Percentiles rank a stretch among this genome's conserved stretches.
These are phyloP conservation scores for Puccinia triticina DNA, from an alignment of 1,284 basidiomycete genomes.

Conservation along the genomic window DNA sequence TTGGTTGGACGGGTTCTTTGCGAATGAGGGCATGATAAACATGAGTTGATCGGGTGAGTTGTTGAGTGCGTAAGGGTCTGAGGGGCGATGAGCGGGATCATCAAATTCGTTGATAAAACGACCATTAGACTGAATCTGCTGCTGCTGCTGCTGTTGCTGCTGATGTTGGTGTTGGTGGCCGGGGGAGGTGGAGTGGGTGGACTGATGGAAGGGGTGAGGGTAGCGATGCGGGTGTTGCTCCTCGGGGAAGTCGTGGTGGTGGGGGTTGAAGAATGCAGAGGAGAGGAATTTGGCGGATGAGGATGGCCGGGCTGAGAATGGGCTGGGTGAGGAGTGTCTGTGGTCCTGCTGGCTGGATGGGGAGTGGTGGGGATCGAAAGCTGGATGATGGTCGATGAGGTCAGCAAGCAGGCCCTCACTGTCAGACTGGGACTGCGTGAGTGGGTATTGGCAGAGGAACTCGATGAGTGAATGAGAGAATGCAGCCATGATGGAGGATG, in stretches of 20 bases:
- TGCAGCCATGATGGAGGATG: constrained; percentile 6
- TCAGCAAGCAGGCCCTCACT: neutral
- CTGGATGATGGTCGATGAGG: neutral
- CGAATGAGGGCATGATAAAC: constrained; percentile 51
- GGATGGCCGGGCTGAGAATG: neutral
- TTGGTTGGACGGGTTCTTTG: constrained; percentile 30
- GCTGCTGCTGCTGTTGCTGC: neutral
- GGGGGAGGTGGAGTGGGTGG: no score
- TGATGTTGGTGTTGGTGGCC: neutral
- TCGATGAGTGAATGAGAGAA: constrained; percentile 13
- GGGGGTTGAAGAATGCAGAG: no score
- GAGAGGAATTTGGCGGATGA: no score
- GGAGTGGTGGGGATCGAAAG: neutral
- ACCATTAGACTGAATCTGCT: constrained; percentile 51
- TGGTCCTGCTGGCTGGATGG: neutral
- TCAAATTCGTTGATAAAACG: neutral
- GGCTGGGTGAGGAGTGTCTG: neutral
- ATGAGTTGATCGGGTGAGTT: constrained; percentile 52
- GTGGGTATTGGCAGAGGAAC: neutral
- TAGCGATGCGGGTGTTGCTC: neutral
- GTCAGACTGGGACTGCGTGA: neutral
- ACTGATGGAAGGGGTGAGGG: neutral
- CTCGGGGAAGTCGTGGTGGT: neutral
- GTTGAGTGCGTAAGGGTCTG: constrained; percentile 56
- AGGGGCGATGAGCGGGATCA: constrained; percentile 54